Evolutionary conservation across 768 basidiomycete species (phyloP), one percentile per base, ranked within the genome.

Genomic region (Holtermanniella nyarrowii): DNA sequence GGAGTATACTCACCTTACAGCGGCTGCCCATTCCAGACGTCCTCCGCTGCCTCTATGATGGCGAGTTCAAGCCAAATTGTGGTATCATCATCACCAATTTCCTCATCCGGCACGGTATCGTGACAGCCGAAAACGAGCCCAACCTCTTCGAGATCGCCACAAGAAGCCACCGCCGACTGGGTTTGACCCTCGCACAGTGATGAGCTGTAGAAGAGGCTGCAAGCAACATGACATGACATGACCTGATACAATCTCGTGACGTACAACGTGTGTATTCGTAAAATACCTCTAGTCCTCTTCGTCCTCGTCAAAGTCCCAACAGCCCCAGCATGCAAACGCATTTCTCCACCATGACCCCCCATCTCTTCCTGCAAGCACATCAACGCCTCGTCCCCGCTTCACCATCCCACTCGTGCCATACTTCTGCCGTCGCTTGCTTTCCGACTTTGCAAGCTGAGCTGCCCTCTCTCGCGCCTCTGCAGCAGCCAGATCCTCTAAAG

Each of bases 41-140:
- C 16, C 74, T 85, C 4, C 53, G 74, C 37, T 80, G 77, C 47
- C 80, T 97, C 74, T 79, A 78, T 25, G 70, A 73, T 5, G 82
- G 83, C 0, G 69, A 82, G 22, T 97, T 99, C 78, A 99, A 99
- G 72, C 79, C 88, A 1, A 97, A 99, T 63, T 95, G 88, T 60
- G 88, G 84, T 3, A 61, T 87, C 3, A 88, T 90, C 14, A 74
- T 96, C 44, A 74, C 97, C 43, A 91, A 97, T 70, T 83, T 96
- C 53, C 78, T 97, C 70, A 79, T 96, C 46, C 80, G 91, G 1
- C 82, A 85, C 53, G 90, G 90, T 0, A 77, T 82, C 55, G 75
- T 96, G 47, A 91, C 88, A 0, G 80, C 88, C 0, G 90, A 93
- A 54, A 86, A 83, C 53, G 95, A 97, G 66, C 81, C 84, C 1